phyloP scores from a whole-genome alignment of 1,284 basidiomycete genomes.

The Sparassis latifolia region DNA sequence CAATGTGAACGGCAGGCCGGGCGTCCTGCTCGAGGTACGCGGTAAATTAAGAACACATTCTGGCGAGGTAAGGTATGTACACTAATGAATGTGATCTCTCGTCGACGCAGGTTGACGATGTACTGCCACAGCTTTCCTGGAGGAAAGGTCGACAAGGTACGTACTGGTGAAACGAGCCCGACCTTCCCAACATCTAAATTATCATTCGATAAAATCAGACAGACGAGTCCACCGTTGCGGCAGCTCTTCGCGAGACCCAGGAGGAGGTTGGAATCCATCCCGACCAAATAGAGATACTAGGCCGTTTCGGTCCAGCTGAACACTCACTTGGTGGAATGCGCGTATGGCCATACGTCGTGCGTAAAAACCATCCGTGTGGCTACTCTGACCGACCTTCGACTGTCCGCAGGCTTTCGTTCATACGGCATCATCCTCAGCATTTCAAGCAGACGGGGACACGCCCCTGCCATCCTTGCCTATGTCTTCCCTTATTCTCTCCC shows the following conservation, averaged over 20 bases:
- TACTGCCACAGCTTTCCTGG: conserved; percentile 60
- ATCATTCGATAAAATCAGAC: conserved; percentile 30
- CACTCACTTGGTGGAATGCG: conserved; percentile 51
- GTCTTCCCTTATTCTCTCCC: conserved; percentile 44
- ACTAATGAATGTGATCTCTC: too few species aligned
- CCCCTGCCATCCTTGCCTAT: conserved; percentile 59
- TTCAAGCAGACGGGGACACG: conserved; percentile 26
- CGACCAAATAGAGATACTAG: conserved; percentile 56
- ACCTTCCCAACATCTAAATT: background rate
- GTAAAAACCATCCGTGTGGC: conserved; percentile 20
- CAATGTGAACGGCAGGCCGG: conserved; percentile 59
- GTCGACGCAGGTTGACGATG: too few species aligned
- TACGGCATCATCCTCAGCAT: background rate
- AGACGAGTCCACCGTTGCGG: conserved; percentile 45
- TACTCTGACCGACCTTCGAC: background rate
- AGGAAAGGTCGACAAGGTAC: conserved; percentile 60
- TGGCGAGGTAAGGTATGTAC: conserved; percentile 71
- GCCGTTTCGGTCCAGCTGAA: conserved; percentile 57
- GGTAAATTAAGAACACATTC: conserved; percentile 66
- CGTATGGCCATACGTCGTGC: conserved; percentile 73
- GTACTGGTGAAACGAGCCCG: conserved; percentile 11
- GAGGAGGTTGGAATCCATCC: conserved; percentile 67
- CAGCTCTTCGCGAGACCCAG: conserved; percentile 65
- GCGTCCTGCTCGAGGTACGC: conserved; percentile 66
- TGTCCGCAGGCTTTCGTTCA: conserved; percentile 52